Evolutionary conservation across 805 yeast genomes (phyloP), one percentile per base, ranked within the genome.

Genomic region (Candida boleticola): DNA sequence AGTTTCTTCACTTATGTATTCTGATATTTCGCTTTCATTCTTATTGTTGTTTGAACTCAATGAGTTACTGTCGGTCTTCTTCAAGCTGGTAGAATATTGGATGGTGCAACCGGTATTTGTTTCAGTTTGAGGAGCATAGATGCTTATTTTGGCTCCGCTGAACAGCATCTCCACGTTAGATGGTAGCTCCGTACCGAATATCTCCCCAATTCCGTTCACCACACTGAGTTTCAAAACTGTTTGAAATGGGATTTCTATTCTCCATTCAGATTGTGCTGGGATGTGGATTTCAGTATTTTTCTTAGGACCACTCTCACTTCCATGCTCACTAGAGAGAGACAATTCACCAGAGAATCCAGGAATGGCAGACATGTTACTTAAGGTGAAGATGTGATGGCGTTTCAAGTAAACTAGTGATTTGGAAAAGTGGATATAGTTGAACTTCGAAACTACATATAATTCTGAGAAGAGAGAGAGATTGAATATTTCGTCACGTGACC

Each of bases 111-210:
- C 96, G 5, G 20, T 17, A 19, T 19, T 31, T 6, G 19, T 5
- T 27, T 77, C 79, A 49, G 78, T 79, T 13, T 64, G 53, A 0
- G 74, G 74, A 5, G 74, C 64, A 43, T 62, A 69, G 3, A 70
- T 44, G 22, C 70, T 58, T 43, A 57, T 61, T 46, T 69, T 70
- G 18, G 57, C 65, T 4, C 76, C 76, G 10, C 67, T 51, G 20
- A 70, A 48, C 35, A 55, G 59, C 26, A 66, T 32, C 18, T 80
- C 85, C 1, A 74, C 70, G 44, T 85, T 87, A 33, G 74, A 68
- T 2, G 97, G 86, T 19, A 93, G 74, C 59, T 93, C 99, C 2
- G 97, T 88, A 19, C 99, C 99, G 62, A 85, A 88, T 7, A 89
- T 77, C 64, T 93, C 99, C 1, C 88, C 96, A 2, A 82, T 73